Base-by-base conservation (phyloP, 1,139 yeast genomes). In the Candida neerlandica region DNA sequence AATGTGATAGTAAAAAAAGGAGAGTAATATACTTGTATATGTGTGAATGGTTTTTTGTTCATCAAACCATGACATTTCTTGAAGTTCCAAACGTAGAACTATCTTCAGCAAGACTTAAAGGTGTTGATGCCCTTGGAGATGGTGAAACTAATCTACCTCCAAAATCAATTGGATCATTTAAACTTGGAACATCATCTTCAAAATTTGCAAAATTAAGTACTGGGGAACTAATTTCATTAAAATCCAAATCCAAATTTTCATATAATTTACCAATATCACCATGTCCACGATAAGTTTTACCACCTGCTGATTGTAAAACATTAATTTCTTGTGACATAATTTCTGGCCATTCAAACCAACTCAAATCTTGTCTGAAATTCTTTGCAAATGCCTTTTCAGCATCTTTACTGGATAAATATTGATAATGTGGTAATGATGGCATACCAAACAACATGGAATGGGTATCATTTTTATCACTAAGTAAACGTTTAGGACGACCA, bases 341-440 rank as follows among this genome's bases (percentile, higher is more conserved):
- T 18, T 48, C 43, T 19, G 49, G 44, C 57, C 56, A 52, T 33
- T 48, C 45, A 27, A 40, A 38, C 19, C 41, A 39, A 38, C 33
- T 47, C 83, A 82, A 78, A 19, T 61, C 52, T 46, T 71, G 71
- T 6, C 51, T 43, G 14, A 41, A 50, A 19, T 33, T 21, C 10
- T 21, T 14, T 0, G 65, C 62, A 9, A 77, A 71, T 23, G 76
- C 60, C 23, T 63, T 65, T 26, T 58, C 60, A 0, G 80, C 71
- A 37, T 76, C 77, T 12, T 68, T 70, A 14, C 63, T 61, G 5
- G 80, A 70, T 54, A 81, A 60, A 57, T 79, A 81, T 55, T 78
- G 75, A 46, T 76, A 80, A 53, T 72, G 78, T 5, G 86, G 86
- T 55, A 81, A 73, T 41, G 81, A 78, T 1, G 86, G 86, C 53